These are phyloP conservation scores for Cladobotryum protrusum DNA, from an alignment of 2,329 filamentous ascomycete genomes.

Conservation along the genomic window DNA sequence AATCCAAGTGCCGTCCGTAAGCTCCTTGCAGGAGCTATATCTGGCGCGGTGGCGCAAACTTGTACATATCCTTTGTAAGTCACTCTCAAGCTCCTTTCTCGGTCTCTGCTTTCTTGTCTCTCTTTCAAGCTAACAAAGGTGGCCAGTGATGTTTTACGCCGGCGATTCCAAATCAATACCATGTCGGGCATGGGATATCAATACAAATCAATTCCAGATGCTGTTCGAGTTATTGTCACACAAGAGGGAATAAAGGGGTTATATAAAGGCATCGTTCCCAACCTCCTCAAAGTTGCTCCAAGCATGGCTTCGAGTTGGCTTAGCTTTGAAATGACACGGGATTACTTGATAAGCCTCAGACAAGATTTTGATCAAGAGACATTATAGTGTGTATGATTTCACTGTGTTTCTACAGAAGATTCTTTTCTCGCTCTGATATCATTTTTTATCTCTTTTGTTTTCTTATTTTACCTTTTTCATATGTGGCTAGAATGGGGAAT, in stretches of 20 bases:
- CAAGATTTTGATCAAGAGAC: neutral
- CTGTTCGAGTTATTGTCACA: slow-evolving; percentile 70
- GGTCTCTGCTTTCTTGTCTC: neutral
- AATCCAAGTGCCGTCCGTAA: slow-evolving; percentile 77
- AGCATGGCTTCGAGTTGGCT: slow-evolving; percentile 99
- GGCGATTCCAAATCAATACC: slow-evolving; percentile 96
- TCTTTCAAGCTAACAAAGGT: slow-evolving; percentile 15
- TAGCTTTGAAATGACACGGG: slow-evolving; percentile 89
- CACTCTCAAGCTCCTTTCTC: neutral
- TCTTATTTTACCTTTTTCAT: neutral
- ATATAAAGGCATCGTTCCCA: slow-evolving; percentile 95
- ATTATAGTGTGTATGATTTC: neutral
- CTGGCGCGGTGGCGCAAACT: slow-evolving; percentile 93
- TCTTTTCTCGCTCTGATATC: neutral
- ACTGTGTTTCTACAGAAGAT: neutral
- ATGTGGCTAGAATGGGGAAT: too few species aligned
- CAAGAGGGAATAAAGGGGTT: slow-evolving; percentile 81
- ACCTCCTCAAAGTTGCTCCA: slow-evolving; percentile 91
- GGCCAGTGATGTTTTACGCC: slow-evolving; percentile 75
- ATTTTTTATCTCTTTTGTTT: neutral
- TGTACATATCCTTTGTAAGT: slow-evolving; percentile 97
- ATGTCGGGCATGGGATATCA: slow-evolving; percentile 98
- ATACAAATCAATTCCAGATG: slow-evolving; percentile 82
- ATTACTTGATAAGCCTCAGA: slow-evolving; percentile 66
- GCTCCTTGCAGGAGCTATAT: slow-evolving; percentile 81